phyloP scores from a whole-genome alignment of 441 rosid species.

The Melastoma candidum region DNA sequence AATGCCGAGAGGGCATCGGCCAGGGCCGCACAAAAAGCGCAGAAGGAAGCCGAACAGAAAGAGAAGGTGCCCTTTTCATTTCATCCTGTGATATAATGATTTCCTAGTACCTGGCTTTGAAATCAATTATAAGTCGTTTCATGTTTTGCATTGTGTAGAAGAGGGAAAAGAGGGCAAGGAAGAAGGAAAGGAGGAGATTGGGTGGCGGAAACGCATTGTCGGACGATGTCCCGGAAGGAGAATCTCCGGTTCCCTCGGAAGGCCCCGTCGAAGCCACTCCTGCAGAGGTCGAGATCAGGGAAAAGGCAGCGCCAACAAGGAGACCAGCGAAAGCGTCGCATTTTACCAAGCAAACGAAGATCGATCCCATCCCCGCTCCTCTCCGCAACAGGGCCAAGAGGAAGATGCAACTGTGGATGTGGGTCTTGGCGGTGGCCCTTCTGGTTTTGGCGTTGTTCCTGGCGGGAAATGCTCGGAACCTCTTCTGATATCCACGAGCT shows the following conservation, averaged over 20 bases:
- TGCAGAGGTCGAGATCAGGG: conserved; percentile 32
- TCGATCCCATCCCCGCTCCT: conserved; percentile 50
- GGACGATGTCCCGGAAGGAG: conserved; percentile 21
- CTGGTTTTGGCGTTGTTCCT: conserved; percentile 36
- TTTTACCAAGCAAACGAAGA: conserved; percentile 45
- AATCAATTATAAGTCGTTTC: conserved; percentile 2
- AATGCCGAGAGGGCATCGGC: conserved; percentile 64
- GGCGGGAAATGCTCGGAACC: conserved; percentile 36
- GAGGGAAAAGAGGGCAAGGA: conserved; percentile 49
- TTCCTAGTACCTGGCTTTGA: not conserved
- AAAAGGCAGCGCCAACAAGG: conserved; percentile 33
- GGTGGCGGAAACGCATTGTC: conserved; percentile 17
- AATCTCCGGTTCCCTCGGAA: conserved; percentile 24
- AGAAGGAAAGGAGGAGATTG: conserved; percentile 23
- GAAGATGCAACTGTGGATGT: conserved; percentile 69
- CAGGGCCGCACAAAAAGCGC: conserved; percentile 56
- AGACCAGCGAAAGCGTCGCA: conserved; percentile 34
- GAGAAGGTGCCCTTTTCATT: conserved; percentile 33
- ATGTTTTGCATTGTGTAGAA: conserved; percentile 31
- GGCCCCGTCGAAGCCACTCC: conserved; percentile 23
- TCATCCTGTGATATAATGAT: not conserved
- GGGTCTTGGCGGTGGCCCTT: conserved; percentile 33
- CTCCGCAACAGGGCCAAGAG: conserved; percentile 62
- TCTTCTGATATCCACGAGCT: conserved; percentile 9
- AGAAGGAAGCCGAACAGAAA: conserved; percentile 69